Evolutionary conservation across 164 flowering plant genomes (phyloP), one percentile per base, ranked within the genome.

Genomic region (Nymphaea thermarum): DNA sequence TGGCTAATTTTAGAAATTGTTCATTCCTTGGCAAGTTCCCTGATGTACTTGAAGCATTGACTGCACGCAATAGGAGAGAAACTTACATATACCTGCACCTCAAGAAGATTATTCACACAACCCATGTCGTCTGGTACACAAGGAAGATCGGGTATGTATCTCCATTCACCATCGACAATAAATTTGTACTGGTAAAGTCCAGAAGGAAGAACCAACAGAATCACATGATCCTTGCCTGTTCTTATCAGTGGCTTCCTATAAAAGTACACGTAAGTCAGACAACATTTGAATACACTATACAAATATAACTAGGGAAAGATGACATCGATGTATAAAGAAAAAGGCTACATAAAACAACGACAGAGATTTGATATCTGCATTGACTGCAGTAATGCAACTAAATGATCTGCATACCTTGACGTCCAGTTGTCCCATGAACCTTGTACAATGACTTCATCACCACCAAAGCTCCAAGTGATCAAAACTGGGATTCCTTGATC

Each of bases 361-460:
- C 36, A 25, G 36, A 25, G 36, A 25, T 25, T 0, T 25, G 36
- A 25, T 25, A 25, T 25, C 36, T 25, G 2, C 7, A 47, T 47
- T 47, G 12, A 12, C 55, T 47, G 55, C 55, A 47, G 55, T 25
- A 25, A 25, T 25, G 36, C 55, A 7, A 47, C 55, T 6, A 47
- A 2, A 47, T 6, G 12, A 47, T 47, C 55, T 12, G 4, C 55
- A 66, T 70, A 87, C 98, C 96, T 85, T 65, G 87, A 78, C 67
- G 68, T 79, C 93, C 96, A 93, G 76, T 86, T 84, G 76, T 93
- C 98, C 97, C 97, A 93, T 57, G 98, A 93, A 70, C 98, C 98
- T 82, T 89, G 91, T 43, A 93, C 88, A 3, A 81, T 74, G 65
- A 93, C 97, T 67, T 78, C 80, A 73, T 77, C 82, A 67, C 98